Evolutionary conservation across 345 rosid species (phyloP).

Genomic region (Cardamine occulta): DNA sequence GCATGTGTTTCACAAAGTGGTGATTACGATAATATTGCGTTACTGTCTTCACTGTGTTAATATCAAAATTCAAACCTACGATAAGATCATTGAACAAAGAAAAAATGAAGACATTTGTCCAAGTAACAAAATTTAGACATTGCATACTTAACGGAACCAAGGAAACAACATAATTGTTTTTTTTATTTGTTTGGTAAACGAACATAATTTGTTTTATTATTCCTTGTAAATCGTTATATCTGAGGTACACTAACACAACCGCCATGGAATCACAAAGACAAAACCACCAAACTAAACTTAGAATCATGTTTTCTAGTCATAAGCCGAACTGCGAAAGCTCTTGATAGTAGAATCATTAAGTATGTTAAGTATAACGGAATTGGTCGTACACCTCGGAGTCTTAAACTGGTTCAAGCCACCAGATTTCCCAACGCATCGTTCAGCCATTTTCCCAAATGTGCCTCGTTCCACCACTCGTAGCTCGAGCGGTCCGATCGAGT

Average conservation of each 20-base stretch:
- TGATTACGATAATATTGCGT: neutral
- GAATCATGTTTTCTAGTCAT: slow-evolving; percentile 36
- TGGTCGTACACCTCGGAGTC: slow-evolving; percentile 88
- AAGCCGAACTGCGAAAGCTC: slow-evolving; percentile 70
- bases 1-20: neutral
- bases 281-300: slow-evolving; percentile 19
- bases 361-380: slow-evolving; percentile 60
- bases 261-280: slow-evolving; percentile 17
- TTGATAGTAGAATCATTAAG: slow-evolving; percentile 63
- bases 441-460: slow-evolving; percentile 77
- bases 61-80: neutral
- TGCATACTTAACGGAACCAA: neutral
- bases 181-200: neutral
- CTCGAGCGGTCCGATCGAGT: slow-evolving; percentile 87
- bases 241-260: slow-evolving; percentile 22
- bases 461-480: slow-evolving; percentile 75
- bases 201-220: neutral
- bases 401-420: slow-evolving; percentile 92
- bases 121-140: neutral
- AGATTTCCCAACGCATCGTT: slow-evolving; percentile 68
- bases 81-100: neutral
- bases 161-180: neutral
- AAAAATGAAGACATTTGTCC: neutral
- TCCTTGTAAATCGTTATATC: slow-evolving; percentile 3
- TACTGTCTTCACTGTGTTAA: neutral